A percentile compares a stretch with the other conserved stretches of the same genome.
These are phyloP conservation scores for Cavenderia fasciculata DNA, from an alignment of 78 protist species.

Conservation along the genomic window DNA sequence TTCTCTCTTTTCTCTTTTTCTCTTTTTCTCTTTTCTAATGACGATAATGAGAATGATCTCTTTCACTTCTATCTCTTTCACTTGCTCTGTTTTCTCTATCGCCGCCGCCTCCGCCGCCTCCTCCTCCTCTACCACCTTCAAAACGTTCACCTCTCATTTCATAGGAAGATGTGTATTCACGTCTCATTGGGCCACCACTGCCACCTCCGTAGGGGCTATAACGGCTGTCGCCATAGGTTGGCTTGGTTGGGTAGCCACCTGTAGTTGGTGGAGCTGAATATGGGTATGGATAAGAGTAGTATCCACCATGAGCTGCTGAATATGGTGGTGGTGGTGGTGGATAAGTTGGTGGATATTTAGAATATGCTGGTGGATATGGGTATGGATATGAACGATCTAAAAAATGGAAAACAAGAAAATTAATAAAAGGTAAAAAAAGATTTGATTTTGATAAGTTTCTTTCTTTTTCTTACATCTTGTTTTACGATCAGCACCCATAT, in stretches of 20 bases:
- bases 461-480: constrained; percentile 1
- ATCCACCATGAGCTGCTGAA: constrained; percentile 31
- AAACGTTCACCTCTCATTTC: neutral
- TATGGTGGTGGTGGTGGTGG: constrained; percentile 52
- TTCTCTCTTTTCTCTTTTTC: no score
- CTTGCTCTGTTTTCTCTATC: neutral
- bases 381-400: constrained; percentile 2
- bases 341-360: constrained; percentile 22
- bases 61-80: neutral
- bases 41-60: constrained; percentile 4
- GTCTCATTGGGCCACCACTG: neutral
- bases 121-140: neutral
- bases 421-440: neutral
- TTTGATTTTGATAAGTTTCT: neutral
- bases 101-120: constrained; percentile 12
- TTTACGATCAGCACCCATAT: constrained; percentile 61
- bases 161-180: neutral
- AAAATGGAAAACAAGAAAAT: neutral
- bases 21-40: no score
- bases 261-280: constrained; percentile 17
- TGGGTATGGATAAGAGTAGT: constrained; percentile 1
- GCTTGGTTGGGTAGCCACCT: neutral
- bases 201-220: constrained; percentile 22
- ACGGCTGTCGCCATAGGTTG: neutral
- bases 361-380: constrained; percentile 12